Evolutionary conservation across 208 protist species (phyloP).

Genomic region (Trypanosoma boissoni): DNA sequence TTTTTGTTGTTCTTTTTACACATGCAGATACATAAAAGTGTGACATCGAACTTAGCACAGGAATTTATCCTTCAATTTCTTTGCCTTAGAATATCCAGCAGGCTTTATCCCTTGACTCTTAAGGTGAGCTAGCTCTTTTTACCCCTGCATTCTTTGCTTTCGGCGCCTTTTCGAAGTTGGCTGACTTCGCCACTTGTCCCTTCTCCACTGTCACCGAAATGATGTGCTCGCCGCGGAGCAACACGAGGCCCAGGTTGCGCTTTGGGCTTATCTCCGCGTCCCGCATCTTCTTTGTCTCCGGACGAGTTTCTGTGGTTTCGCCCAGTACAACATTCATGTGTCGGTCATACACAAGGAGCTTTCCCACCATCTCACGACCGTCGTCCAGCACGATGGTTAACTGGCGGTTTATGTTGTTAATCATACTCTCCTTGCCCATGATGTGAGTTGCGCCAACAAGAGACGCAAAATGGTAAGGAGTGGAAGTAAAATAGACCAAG

Average conservation of each 20-base stretch:
- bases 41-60: too few relatives aligned
- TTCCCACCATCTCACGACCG: constrained; percentile 65
- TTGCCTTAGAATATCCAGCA: too few relatives aligned
- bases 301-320: constrained; percentile 54
- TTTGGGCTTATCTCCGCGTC: constrained; percentile 48
- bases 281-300: constrained; percentile 65
- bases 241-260: constrained; percentile 65
- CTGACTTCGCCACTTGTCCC: constrained; percentile 7
- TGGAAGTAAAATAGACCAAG: too few relatives aligned
- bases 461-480: too few relatives aligned
- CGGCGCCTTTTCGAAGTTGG: constrained; percentile 41
- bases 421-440: constrained; percentile 74
- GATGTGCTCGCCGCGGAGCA: constrained; percentile 84
- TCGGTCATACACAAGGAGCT: constrained; percentile 79
- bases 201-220: constrained; percentile 57
- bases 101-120: not conserved
- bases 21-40: too few relatives aligned
- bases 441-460: too few relatives aligned
- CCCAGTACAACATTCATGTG: constrained; percentile 89
- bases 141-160: constrained; percentile 36
- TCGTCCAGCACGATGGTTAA: constrained; percentile 69
- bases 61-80: too few relatives aligned
- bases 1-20: not conserved
- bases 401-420: constrained; percentile 82
- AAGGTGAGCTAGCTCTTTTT: constrained; percentile 35